Base-by-base conservation (phyloP, 306 rosid genomes). In the Castanea mollissima region DNA sequence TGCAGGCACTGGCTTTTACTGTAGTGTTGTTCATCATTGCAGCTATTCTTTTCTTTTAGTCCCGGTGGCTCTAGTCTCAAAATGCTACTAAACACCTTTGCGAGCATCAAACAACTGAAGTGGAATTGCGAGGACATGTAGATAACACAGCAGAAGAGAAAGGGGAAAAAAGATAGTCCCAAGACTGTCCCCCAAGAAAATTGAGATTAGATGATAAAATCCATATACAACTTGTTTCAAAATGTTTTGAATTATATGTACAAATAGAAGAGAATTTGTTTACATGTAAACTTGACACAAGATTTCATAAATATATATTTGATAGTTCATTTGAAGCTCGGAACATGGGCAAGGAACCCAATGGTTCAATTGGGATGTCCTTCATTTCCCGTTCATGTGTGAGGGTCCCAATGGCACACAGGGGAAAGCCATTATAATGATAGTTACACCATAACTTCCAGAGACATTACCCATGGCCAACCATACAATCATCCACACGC, bases 1-100 rank as follows among this genome's bases (percentile, higher is more conserved):
- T 88, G 93, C 94, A 94, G 98, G 97, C 98, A 41, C 82, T 94
- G 20, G 69, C 83, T 71, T 92, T 91, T 74, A 86, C 92, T 3
- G 76, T 87, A 8, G 86, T 52, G 29, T 67, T 87, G 87, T 78
- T 92, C 76, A 52, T 86, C 71, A 69, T 86, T 23, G 92, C 82
- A 52, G 88, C 83, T 69, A 68, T 78, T 87, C 58, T 70, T 83
- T 80, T 89, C 14, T 79, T 86, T 79, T 89, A 82, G 85, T 86
- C 69, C 19, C 29, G 64, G 72, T 49, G 74, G 67, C 67, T 38
- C 71, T 79, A 32, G 38, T 74, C 71, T 35, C 63, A 80, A 76
- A 58, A 25, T 60, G 78, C 85, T 71, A 14, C 69, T 31, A 63
- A 32, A 55, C 34, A 7, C 19, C 82, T 34, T 29, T 15, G 34